phyloP scores from a whole-genome alignment of 129 eudicot genomes.

The Daucus carota region DNA sequence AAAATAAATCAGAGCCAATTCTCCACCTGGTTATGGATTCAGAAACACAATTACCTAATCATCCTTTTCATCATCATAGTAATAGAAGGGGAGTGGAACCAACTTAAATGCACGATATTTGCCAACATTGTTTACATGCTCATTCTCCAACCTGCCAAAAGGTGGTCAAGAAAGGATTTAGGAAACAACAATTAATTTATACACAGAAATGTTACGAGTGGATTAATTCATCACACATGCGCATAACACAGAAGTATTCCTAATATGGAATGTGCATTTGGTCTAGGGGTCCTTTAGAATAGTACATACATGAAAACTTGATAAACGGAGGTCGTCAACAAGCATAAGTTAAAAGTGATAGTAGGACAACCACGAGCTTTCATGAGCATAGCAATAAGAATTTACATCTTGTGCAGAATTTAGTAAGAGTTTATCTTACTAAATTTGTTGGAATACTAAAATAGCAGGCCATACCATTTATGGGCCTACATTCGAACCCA shows the following conservation, averaged over 20 bases:
- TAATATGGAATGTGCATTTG: background rate
- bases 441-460: too few relatives aligned
- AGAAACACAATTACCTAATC: conserved; percentile 13
- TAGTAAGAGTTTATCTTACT: too few relatives aligned
- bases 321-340: background rate
- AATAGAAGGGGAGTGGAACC: conserved; percentile 71
- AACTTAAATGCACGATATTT: conserved; percentile 71
- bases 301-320: background rate
- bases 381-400: too few relatives aligned
- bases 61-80: conserved; percentile 38
- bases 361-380: too few relatives aligned
- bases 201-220: background rate
- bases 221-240: background rate
- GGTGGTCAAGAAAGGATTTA: background rate
- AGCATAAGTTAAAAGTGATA: background rate
- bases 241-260: background rate
- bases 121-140: conserved; percentile 78
- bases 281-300: background rate
- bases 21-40: background rate
- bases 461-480: too few relatives aligned
- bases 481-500: too few relatives aligned
- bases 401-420: too few relatives aligned
- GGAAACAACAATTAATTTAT: background rate
- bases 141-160: conserved; percentile 66
- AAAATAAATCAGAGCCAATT: background rate